Percentiles rank a stretch among this genome's conserved stretches.
Evolutionary conservation across 2,329 filamentous ascomycete species (phyloP).

Genomic region (Fusarium nodosum): DNA sequence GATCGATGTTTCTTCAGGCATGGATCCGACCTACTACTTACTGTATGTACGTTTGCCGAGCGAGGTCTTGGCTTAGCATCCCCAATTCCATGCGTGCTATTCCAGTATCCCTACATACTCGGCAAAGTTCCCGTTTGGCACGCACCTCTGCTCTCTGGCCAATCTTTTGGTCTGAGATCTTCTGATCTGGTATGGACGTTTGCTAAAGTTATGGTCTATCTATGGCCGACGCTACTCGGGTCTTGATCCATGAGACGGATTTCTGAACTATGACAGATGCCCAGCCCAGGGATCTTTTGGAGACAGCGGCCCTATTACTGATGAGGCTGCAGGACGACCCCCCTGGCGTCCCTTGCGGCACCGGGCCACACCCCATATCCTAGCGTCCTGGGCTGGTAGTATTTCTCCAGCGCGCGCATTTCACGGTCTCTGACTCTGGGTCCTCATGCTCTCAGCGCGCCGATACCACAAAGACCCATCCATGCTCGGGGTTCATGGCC

Average conservation of each 20-base stretch:
- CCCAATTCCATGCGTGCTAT: constrained; percentile 31
- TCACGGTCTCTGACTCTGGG: neutral
- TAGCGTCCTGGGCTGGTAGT: constrained; percentile 37
- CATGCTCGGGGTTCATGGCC: constrained; percentile 44
- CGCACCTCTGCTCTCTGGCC: constrained; percentile 10
- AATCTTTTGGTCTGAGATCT: constrained; percentile 22
- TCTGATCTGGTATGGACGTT: constrained; percentile 27
- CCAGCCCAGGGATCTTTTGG: constrained; percentile 43
- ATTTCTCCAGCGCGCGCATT: constrained; percentile 36
- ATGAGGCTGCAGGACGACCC: constrained; percentile 39
- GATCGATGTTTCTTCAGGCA: constrained; percentile 45
- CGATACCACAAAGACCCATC: constrained; percentile 22
- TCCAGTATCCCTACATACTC: constrained; percentile 30
- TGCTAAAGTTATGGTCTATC: constrained; percentile 34
- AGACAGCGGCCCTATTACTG: constrained; percentile 40
- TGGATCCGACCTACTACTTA: constrained; percentile 30
- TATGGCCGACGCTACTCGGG: constrained; percentile 26
- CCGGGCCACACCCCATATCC: constrained; percentile 35
- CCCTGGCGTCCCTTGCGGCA: constrained; percentile 42
- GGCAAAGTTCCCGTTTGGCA: constrained; percentile 35
- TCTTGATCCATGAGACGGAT: constrained; percentile 20
- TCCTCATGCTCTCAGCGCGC: constrained; percentile 4
- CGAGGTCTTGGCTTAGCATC: constrained; percentile 28
- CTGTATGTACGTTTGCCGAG: constrained; percentile 25
- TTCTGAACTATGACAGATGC: constrained; percentile 41